Conservation (phyloP, 2,329 filamentous ascomycete genomes). For the Claviceps sp. region DNA sequence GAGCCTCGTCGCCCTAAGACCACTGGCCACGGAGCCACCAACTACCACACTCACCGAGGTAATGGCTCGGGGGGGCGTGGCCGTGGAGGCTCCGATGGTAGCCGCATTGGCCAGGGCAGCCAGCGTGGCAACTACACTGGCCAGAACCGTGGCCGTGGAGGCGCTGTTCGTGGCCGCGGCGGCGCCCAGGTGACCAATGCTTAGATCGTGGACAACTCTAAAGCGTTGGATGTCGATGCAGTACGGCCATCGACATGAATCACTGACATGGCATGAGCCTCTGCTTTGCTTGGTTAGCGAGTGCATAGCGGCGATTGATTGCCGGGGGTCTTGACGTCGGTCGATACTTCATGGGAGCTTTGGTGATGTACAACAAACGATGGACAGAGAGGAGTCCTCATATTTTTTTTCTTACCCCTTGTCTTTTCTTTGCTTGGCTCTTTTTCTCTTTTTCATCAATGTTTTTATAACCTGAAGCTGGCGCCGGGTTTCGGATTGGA, state of each 20-base stretch:
- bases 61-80: constrained; percentile 43
- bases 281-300: neutral
- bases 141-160: constrained; percentile 51
- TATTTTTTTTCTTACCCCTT: neutral
- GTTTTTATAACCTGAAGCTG: constrained; percentile 17
- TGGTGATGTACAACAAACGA: constrained; percentile 3
- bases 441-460: constrained; percentile 10
- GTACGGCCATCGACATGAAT: neutral
- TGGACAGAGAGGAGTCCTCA: constrained; percentile 11
- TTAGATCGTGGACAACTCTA: constrained; percentile 16
- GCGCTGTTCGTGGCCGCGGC: constrained; percentile 51
- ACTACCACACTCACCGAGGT: constrained; percentile 49
- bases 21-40: constrained; percentile 55
- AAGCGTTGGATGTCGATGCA: neutral
- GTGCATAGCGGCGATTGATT: neutral
- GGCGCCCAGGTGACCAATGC: constrained; percentile 41
- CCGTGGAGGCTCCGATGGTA: constrained; percentile 50
- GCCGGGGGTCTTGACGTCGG: neutral
- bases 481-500: constrained; percentile 16
- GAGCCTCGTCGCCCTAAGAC: constrained; percentile 78
- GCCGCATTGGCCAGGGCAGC: constrained; percentile 44
- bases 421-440: neutral
- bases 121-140: constrained; percentile 60
- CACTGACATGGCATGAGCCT: neutral
- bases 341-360: neutral